phyloP scores from a whole-genome alignment of 2,329 filamentous ascomycete species.

The Ophiostoma himal-ulmi region DNA sequence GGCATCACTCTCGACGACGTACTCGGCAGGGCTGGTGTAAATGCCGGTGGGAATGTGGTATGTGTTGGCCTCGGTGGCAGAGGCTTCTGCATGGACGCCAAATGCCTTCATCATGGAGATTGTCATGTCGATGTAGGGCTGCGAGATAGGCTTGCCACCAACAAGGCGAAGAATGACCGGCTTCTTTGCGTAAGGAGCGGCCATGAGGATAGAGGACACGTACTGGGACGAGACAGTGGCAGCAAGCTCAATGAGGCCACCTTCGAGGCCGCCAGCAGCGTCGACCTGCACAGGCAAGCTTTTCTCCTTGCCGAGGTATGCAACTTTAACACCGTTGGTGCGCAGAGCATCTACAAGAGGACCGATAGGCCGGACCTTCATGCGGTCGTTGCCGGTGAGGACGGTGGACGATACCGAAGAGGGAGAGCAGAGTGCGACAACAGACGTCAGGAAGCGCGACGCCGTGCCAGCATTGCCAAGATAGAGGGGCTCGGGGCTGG shows the following conservation, averaged over 20 bases:
- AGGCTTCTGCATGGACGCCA: slow-evolving; percentile 72
- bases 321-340: slow-evolving; percentile 77
- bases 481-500: slow-evolving; percentile 73
- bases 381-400: slow-evolving; percentile 87
- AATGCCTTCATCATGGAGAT: slow-evolving; percentile 96
- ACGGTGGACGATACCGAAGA: slow-evolving; percentile 62
- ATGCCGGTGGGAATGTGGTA: slow-evolving; percentile 85
- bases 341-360: slow-evolving; percentile 85
- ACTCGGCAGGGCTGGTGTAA: slow-evolving; percentile 79
- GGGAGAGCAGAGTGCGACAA: slow-evolving; percentile 74
- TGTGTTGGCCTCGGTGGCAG: slow-evolving; percentile 73
- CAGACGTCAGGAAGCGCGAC: slow-evolving; percentile 88
- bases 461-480: slow-evolving; percentile 95
- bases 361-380: slow-evolving; percentile 93
- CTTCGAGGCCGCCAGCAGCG: slow-evolving; percentile 75
- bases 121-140: slow-evolving; percentile 98
- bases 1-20: slow-evolving; percentile 92
- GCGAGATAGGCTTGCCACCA: slow-evolving; percentile 95
- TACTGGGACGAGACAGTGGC: slow-evolving; percentile 99
- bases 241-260: slow-evolving; percentile 83
- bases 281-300: slow-evolving; percentile 79
- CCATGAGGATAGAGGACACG: slow-evolving; percentile 94
- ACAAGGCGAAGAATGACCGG: slow-evolving; percentile 85
- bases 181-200: slow-evolving; percentile 90
- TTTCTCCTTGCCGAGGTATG: slow-evolving; percentile 76